Evolutionary conservation across 1,284 basidiomycete genomes (phyloP).

Genomic region (Hypsizygus ulmarius): DNA sequence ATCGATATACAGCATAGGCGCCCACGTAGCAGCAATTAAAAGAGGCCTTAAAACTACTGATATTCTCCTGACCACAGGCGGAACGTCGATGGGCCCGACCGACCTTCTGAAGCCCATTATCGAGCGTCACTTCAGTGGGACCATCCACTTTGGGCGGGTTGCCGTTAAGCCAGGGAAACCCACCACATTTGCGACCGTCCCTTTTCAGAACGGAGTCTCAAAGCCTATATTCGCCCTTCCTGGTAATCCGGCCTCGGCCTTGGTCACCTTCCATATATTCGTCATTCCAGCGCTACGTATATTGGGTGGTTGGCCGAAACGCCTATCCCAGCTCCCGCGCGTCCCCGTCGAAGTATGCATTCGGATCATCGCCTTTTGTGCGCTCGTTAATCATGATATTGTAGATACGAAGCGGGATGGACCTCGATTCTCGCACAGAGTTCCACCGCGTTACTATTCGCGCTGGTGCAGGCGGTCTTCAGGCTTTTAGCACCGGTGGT

Average conservation of each 20-base stretch:
- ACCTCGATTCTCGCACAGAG: conserved; percentile 72
- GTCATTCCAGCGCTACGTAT: conserved; percentile 77
- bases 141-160: conserved; percentile 78
- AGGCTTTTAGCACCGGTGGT: conserved; percentile 79
- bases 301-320: conserved; percentile 64
- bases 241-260: conserved; percentile 84
- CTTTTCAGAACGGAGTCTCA: conserved; percentile 30
- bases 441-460: conserved; percentile 76
- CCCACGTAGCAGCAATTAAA: conserved; percentile 58
- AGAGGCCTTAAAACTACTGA: conserved; percentile 65
- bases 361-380: not conserved
- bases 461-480: conserved; percentile 44
- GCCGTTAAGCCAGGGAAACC: conserved; percentile 76
- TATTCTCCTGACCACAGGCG: conserved; percentile 80
- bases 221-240: conserved; percentile 82
- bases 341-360: conserved; percentile 61
- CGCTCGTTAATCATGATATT: not conserved
- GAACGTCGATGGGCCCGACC: conserved; percentile 87
- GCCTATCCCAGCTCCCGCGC: conserved; percentile 58
- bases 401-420: conserved; percentile 60
- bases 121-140: conserved; percentile 72
- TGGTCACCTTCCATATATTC: conserved; percentile 87
- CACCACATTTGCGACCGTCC: conserved; percentile 83
- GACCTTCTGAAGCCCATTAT: conserved; percentile 88
- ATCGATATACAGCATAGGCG: conserved; percentile 45